A percentile compares a stretch with the other conserved stretches of the same genome.
Conservation (phyloP, 371 early-diverging fungal genomes). For the Mortierella sp. region DNA sequence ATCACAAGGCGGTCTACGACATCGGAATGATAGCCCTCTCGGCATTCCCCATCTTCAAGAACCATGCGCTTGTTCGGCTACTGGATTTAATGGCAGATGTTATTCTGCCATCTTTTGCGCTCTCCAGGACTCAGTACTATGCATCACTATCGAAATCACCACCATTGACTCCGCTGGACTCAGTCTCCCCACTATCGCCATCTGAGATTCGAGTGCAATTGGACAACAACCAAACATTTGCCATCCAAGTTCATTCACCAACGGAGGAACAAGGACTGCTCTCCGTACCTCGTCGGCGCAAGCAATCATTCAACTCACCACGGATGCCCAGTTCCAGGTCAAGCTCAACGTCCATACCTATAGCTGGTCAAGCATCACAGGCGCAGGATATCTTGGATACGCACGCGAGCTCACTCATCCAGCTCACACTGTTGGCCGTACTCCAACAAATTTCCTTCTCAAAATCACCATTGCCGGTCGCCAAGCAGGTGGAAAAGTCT, state of each 20-base stretch:
- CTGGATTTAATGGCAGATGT: conserved; percentile 41
- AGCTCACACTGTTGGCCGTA: conserved; percentile 35
- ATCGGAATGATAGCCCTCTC: conserved; percentile 51
- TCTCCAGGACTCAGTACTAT: conserved; percentile 28
- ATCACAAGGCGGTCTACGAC: conserved; percentile 53
- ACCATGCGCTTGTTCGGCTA: conserved; percentile 36
- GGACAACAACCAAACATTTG: conserved; percentile 54
- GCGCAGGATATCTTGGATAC: conserved; percentile 39
- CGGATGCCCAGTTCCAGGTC: conserved; percentile 28
- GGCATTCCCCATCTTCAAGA: conserved; percentile 51
- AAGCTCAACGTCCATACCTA: conserved; percentile 31
- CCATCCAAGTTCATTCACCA: conserved; percentile 57
- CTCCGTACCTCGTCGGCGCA: conserved; percentile 24
- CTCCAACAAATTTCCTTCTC: conserved; percentile 46
- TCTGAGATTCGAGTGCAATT: conserved; percentile 54
- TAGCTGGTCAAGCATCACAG: conserved; percentile 20
- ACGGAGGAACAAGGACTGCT: conserved; percentile 50
- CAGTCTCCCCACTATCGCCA: conserved; percentile 34
- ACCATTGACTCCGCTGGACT: conserved; percentile 3
- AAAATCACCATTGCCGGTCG: conserved; percentile 42
- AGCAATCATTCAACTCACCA: conserved; percentile 28
- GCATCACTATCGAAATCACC: conserved; percentile 9
- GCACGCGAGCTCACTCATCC: conserved; percentile 43
- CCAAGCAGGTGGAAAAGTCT: conserved; percentile 67
- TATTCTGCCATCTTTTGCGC: conserved; percentile 50